Evolutionary conservation across 148 eudicot species (phyloP), one percentile per base, ranked within the genome.

Genomic region (Rhododendron molle): DNA sequence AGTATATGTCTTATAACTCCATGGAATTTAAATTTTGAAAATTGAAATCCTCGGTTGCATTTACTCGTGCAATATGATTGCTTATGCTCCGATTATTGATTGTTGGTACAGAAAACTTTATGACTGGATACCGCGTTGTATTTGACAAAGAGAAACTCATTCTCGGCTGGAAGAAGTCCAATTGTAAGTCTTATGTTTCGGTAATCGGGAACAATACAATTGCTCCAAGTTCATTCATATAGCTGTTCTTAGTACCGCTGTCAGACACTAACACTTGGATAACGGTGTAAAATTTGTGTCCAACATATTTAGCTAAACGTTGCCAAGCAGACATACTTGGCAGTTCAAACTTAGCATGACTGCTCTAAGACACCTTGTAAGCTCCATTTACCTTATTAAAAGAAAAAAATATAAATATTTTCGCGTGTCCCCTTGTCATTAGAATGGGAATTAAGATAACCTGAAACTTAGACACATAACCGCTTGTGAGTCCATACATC

Each of bases 81-180:
- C 80, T 81, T 65, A 78, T 44, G 28, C 67, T 56, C 12, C 13
- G 30, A 21, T 38, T 50, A 21, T 62, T 16, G 80, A 32, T 43
- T 50, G 12, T 86, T 87, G 79, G 0, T 87, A 83, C 98, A 96
- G 98, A 96, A 78, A 96, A 96, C 83, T 96, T 96, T 81, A 94
- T 96, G 98, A 94, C 94, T 85, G 96, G 98, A 47, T 94, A 96
- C 88, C 94, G 92, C 36, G 84, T 94, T 34, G 98, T 96, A 69
- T 96, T 96, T 81, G 95, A 96, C 90, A 87, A 96, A 86, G 98
- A 96, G 87, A 90, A 92, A 82, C 91, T 91, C n/a, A 84, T 89
- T 34, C 90, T 96, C 74, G 98, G 98, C 47, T 96, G 98, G 98
- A 91, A 93, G 91, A 91, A 88, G 79, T 94, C 93, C 15, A 87